Evolutionary conservation across 345 rosid species (phyloP).

Genomic region (Cardamine occulta): DNA sequence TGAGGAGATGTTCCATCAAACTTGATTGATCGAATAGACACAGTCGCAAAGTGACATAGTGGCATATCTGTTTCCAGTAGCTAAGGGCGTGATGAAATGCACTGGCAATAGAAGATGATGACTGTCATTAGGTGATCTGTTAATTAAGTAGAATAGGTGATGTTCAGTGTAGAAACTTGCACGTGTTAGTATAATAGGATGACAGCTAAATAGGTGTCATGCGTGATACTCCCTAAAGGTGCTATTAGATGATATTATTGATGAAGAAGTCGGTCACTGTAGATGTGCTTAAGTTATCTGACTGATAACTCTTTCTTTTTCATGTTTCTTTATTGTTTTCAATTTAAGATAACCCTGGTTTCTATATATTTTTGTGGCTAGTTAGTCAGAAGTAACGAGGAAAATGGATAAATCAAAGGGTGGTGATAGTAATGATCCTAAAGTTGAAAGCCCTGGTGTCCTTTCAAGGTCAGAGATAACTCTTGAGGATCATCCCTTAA

Average conservation of each 20-base stretch:
- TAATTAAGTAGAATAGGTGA: background rate
- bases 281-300: background rate
- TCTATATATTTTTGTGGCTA: constrained; percentile 78
- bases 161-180: constrained; percentile 6
- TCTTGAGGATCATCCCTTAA: constrained; percentile 95
- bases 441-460: constrained; percentile 56
- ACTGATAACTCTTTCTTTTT: background rate
- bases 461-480: constrained; percentile 80
- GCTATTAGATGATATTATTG: constrained; percentile 4
- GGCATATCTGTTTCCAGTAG: background rate
- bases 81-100: constrained; percentile 1
- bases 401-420: constrained; percentile 65
- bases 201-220: constrained; percentile 14
- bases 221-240: background rate
- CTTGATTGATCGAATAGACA: background rate
- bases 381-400: constrained; percentile 93
- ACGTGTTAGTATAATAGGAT: background rate
- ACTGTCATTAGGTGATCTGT: background rate
- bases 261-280: background rate
- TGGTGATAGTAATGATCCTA: constrained; percentile 50
- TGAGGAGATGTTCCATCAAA: background rate
- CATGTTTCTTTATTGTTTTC: constrained; percentile 23
- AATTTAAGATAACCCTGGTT: constrained; percentile 35
- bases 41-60: constrained; percentile 2
- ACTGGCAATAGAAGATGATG: constrained; percentile 15